These are phyloP conservation scores for Tetrahymena thermophila DNA, from an alignment of 73 alveolate species.

Conservation along the genomic window DNA sequence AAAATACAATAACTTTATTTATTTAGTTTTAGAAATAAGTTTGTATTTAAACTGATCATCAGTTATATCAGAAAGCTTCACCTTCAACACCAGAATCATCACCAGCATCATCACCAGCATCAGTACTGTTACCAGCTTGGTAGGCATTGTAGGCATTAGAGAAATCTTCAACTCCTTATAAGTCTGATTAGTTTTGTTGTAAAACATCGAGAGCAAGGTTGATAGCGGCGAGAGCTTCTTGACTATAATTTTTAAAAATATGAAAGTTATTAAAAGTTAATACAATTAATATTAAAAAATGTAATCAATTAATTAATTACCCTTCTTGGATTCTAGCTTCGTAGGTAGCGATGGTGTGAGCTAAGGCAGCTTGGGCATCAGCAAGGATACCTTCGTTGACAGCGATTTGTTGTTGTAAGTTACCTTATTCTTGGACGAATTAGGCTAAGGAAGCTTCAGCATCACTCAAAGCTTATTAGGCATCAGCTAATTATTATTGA, in stretches of 20 bases:
- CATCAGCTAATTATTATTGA: background rate
- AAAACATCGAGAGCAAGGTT: background rate
- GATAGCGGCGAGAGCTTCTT: constrained; percentile 2
- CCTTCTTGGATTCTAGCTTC: background rate
- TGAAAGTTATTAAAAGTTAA: background rate
- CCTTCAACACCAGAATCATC: too few relatives aligned
- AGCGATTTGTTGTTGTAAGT: background rate
- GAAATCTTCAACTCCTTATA: background rate
- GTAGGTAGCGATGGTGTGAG: background rate
- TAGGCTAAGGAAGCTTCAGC: background rate
- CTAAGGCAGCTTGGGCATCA: background rate
- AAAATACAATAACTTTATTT: background rate
- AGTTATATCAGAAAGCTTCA: background rate
- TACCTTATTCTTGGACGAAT: background rate
- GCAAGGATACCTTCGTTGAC: background rate
- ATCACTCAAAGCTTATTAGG: background rate
- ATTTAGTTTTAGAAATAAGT: background rate
- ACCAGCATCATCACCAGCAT: too few relatives aligned
- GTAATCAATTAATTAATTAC: background rate
- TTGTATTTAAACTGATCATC: background rate
- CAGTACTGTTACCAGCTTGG: too few relatives aligned
- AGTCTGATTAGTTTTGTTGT: background rate
- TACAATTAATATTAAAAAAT: background rate
- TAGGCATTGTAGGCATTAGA: background rate
- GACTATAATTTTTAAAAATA: background rate